Percentiles rank a stretch among this genome's conserved stretches.
phyloP scores from a whole-genome alignment of 2,329 filamentous ascomycete species.

The Onygenales sp. region DNA sequence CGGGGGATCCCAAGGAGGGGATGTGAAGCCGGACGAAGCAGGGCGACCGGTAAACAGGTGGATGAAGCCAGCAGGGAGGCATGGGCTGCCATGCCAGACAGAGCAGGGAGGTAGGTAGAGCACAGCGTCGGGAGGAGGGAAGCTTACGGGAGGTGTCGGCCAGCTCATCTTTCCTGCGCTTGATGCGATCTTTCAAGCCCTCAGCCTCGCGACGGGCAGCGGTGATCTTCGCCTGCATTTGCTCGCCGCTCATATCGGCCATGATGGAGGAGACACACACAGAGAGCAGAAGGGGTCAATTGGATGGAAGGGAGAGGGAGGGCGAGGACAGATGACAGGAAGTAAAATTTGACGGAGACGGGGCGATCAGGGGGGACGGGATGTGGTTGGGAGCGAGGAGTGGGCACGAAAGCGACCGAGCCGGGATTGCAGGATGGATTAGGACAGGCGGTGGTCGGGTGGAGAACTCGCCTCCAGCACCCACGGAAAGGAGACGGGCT shows the following conservation, averaged over 20 bases:
- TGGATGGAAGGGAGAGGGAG: conserved; percentile 9
- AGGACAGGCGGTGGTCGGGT: neutral
- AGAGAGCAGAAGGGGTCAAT: conserved; percentile 18
- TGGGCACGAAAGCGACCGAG: conserved; percentile 5
- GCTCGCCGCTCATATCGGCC: conserved; percentile 41
- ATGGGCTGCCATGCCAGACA: neutral
- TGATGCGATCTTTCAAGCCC: conserved; percentile 95
- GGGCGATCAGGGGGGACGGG: conserved; percentile 1
- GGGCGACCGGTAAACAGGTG: neutral
- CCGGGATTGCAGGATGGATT: conserved; percentile 1
- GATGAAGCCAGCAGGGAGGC: neutral
- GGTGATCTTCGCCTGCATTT: conserved; percentile 87
- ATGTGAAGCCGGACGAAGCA: neutral
- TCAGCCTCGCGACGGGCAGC: conserved; percentile 94
- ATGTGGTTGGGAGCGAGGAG: conserved; percentile 4
- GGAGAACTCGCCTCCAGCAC: neutral
- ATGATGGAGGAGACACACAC: conserved; percentile 26
- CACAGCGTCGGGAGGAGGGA: conserved; percentile 16
- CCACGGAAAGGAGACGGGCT: neutral
- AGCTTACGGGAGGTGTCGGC: conserved; percentile 90
- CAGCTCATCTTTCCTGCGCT: conserved; percentile 99
- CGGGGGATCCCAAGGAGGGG: neutral
- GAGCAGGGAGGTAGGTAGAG: neutral
- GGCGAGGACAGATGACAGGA: conserved; percentile 8
- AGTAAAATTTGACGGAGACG: neutral